phyloP scores from a whole-genome alignment of 768 basidiomycete genomes.

The Russula brevipes region DNA sequence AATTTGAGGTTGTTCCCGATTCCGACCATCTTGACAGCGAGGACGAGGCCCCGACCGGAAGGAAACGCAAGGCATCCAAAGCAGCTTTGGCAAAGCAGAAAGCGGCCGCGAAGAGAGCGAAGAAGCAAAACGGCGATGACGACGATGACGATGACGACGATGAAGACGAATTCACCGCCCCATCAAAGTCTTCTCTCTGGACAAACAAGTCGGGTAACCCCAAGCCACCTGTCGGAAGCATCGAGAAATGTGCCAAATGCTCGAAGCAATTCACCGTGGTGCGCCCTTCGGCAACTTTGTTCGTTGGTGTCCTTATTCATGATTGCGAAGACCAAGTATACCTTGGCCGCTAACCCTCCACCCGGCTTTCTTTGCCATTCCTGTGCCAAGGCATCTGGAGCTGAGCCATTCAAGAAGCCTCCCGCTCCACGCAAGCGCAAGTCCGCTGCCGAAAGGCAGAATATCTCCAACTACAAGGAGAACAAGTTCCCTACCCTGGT shows the following conservation, averaged over 20 bases:
- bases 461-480: conserved; percentile 64
- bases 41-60: conserved; percentile 20
- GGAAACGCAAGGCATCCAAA: conserved; percentile 17
- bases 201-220: conserved; percentile 34
- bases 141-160: conserved; percentile 41
- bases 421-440: conserved; percentile 57
- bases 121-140: conserved; percentile 42
- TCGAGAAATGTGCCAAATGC: conserved; percentile 78
- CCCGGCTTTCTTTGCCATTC: conserved; percentile 79
- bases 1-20: conserved; percentile 17
- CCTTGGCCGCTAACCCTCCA: conserved; percentile 62
- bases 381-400: conserved; percentile 74
- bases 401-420: conserved; percentile 84
- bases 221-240: conserved; percentile 71
- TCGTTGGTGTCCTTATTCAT: not conserved
- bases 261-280: conserved; percentile 86
- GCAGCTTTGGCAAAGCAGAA: conserved; percentile 34
- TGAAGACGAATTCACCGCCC: conserved; percentile 63
- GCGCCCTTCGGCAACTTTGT: conserved; percentile 30
- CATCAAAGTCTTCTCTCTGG: conserved; percentile 45
- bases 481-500: conserved; percentile 65
- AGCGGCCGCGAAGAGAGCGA: conserved; percentile 22
- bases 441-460: conserved; percentile 59
- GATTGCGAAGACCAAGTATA: conserved; percentile 71
- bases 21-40: conserved; percentile 23